Conservation (phyloP, 805 yeast genomes). For the Zygosaccharomyces pseudorouxii region DNA sequence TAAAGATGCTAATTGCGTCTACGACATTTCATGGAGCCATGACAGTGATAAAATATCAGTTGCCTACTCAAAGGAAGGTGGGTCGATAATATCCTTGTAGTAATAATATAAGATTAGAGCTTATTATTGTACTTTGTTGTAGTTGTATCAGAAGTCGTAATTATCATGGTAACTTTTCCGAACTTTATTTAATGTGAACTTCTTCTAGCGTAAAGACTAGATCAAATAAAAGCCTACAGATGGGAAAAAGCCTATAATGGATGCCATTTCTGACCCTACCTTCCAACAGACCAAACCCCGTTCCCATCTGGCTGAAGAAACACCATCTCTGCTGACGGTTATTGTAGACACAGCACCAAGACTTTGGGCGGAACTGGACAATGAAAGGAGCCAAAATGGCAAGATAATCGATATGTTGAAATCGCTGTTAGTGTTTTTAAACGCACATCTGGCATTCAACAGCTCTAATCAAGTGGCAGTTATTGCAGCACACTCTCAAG, state of each 20-base stretch:
- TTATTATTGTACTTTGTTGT: neutral
- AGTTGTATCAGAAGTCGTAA: neutral
- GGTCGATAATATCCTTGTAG: slow-evolving; percentile 24
- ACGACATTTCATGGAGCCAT: slow-evolving; percentile 36
- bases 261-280: slow-evolving; percentile 36
- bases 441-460: slow-evolving; percentile 83
- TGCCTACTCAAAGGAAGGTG: slow-evolving; percentile 33
- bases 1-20: slow-evolving; percentile 27
- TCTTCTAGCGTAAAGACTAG: neutral
- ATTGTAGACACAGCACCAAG: slow-evolving; percentile 72
- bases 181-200: neutral
- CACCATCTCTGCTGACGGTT: slow-evolving; percentile 75
- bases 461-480: slow-evolving; percentile 81
- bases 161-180: slow-evolving; percentile 1
- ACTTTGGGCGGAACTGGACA: slow-evolving; percentile 38
- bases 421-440: slow-evolving; percentile 67
- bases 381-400: slow-evolving; percentile 32
- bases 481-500: slow-evolving; percentile 66
- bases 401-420: slow-evolving; percentile 56
- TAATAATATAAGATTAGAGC: neutral
- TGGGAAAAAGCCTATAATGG: slow-evolving; percentile 21
- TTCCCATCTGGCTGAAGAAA: slow-evolving; percentile 43
- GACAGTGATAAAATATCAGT: slow-evolving; percentile 29
- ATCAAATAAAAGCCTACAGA: neutral
- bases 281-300: slow-evolving; percentile 27